Evolutionary conservation across 805 yeast genomes (phyloP).

Genomic region (Cyberlindnera xishuangbannaensis): DNA sequence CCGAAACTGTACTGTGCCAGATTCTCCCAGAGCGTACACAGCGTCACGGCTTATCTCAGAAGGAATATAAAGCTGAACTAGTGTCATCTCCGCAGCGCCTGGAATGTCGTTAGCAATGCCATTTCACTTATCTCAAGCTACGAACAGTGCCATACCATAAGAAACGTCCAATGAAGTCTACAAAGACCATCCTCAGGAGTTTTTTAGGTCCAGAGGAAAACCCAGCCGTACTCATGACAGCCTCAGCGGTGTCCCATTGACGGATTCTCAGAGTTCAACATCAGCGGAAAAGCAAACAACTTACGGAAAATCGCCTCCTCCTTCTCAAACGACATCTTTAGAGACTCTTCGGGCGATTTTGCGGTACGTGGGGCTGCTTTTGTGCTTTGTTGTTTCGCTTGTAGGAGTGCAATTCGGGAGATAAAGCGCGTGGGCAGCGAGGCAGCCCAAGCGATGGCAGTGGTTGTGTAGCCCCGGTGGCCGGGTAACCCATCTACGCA

Average conservation of each 20-base stretch:
- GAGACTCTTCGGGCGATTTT: background rate
- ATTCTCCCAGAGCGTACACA: slow-evolving; percentile 78
- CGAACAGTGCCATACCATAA: too few relatives aligned
- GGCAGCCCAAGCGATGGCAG: too few relatives aligned
- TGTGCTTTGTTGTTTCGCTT: too few relatives aligned
- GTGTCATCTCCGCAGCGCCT: slow-evolving; percentile 95
- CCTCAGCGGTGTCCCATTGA: too few relatives aligned
- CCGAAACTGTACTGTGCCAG: slow-evolving; percentile 83
- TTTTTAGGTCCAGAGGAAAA: too few relatives aligned
- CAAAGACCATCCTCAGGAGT: too few relatives aligned
- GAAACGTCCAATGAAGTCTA: too few relatives aligned
- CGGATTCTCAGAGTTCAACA: background rate
- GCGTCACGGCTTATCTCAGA: slow-evolving; percentile 86
- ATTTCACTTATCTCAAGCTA: background rate
- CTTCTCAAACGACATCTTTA: slow-evolving; percentile 4
- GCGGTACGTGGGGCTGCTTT: slow-evolving; percentile 13
- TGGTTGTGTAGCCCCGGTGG: too few relatives aligned
- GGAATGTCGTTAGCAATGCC: background rate
- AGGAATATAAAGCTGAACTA: slow-evolving; percentile 89
- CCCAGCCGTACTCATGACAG: too few relatives aligned
- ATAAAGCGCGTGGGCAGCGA: slow-evolving; percentile 3
- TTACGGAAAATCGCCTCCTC: slow-evolving; percentile 38
- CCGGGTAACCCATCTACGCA: too few relatives aligned
- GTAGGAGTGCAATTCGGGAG: background rate
- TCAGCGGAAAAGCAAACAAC: too few relatives aligned